A percentile compares a stretch with the other conserved stretches of the same genome.
These are phyloP conservation scores for Crucibulum laeve DNA, from an alignment of 768 basidiomycete species.

Conservation along the genomic window DNA sequence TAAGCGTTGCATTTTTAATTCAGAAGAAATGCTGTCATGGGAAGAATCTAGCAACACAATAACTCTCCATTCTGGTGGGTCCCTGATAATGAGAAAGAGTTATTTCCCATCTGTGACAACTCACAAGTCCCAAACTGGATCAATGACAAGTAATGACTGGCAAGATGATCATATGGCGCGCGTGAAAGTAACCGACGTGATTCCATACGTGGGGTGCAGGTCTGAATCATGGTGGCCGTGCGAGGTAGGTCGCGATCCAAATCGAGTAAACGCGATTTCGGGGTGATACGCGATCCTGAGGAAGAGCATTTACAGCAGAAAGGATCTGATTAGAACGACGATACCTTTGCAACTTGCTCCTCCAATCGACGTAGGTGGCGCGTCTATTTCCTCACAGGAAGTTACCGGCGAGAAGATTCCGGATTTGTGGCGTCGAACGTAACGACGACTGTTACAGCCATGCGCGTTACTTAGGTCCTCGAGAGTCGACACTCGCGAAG, in stretches of 20 bases:
- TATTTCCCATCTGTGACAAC: slow-evolving; percentile 13
- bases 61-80: not conserved
- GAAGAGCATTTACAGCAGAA: slow-evolving; percentile 9
- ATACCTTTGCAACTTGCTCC: slow-evolving; percentile 6
- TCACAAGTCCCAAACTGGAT: not conserved
- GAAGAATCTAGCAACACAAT: slow-evolving; percentile 1
- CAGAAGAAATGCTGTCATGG: not conserved
- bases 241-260: slow-evolving; percentile 15
- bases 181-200: slow-evolving; percentile 18
- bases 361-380: slow-evolving; percentile 23
- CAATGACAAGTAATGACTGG: slow-evolving; percentile 7
- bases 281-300: slow-evolving; percentile 13
- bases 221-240: slow-evolving; percentile 13
- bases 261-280: slow-evolving; percentile 10
- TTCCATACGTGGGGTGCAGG: slow-evolving; percentile 13
- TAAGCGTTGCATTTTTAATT: too few relatives aligned
- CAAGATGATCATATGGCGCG: slow-evolving; percentile 15
- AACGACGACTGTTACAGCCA: slow-evolving; percentile 24
- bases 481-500: slow-evolving; percentile 13
- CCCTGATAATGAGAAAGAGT: slow-evolving; percentile 1
- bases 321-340: slow-evolving; percentile 24
- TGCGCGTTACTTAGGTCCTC: slow-evolving; percentile 23
- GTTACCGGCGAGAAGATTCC: slow-evolving; percentile 25
- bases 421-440: slow-evolving; percentile 44
- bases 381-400: slow-evolving; percentile 18